Conservation (phyloP, 148 eudicot genomes). For the Rhododendron simsii region DNA sequence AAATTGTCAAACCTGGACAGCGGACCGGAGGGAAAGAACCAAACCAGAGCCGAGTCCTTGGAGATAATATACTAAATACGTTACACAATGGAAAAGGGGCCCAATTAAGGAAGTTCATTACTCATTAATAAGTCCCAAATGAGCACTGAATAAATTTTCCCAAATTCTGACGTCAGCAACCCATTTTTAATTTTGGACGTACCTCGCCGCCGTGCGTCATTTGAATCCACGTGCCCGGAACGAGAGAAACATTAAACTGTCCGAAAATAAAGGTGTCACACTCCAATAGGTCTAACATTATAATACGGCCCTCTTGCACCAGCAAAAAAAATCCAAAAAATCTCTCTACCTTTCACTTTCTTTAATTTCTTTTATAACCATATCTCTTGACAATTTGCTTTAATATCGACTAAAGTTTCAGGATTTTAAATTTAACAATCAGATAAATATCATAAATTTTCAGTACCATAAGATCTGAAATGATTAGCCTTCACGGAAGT, state of each 20-base stretch:
- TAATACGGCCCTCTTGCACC: background rate
- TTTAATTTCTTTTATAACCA: background rate
- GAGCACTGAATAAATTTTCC: too few species aligned
- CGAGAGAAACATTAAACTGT: background rate
- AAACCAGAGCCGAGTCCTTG: too few species aligned
- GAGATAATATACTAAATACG: too few species aligned
- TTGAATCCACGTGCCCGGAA: background rate
- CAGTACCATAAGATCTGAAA: too few species aligned
- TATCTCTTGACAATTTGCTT: too few species aligned
- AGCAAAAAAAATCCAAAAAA: background rate
- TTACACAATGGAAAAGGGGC: background rate
- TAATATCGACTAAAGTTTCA: background rate
- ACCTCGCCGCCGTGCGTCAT: background rate
- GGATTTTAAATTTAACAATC: too few species aligned
- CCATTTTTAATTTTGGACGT: background rate
- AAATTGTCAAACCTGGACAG: too few species aligned
- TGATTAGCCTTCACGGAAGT: too few species aligned
- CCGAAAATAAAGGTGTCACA: background rate
- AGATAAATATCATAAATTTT: too few species aligned
- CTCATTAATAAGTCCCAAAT: too few species aligned
- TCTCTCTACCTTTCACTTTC: background rate
- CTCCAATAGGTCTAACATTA: background rate
- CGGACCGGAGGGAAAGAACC: too few species aligned
- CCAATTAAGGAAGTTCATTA: background rate
- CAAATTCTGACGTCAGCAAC: background rate